Percentiles rank a stretch among this genome's conserved stretches.
Conservation (phyloP, 1,284 basidiomycete species). For the Cutaneotrichosporon arboriforme region DNA sequence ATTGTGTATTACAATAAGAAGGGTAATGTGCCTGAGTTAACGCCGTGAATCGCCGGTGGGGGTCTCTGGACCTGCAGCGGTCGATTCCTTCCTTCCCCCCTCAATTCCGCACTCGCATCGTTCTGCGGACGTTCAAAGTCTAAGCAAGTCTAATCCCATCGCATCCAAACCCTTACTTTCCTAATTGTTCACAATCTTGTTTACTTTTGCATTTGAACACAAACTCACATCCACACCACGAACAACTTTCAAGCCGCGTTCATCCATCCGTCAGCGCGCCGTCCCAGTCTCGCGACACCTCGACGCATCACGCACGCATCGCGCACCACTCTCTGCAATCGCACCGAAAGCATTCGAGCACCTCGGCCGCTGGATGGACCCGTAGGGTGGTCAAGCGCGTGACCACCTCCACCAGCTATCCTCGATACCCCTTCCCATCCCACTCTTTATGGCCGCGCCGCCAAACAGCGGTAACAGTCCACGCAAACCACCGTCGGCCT, state of each 20-base stretch:
- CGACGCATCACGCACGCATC: not conserved
- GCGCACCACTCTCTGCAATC: not conserved
- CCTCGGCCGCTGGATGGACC: not conserved
- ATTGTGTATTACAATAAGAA: too few relatives aligned
- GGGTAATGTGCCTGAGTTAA: too few relatives aligned
- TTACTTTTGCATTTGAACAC: not conserved
- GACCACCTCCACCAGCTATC: constrained; percentile 4
- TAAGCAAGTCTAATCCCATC: too few relatives aligned
- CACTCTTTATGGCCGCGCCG: constrained; percentile 9
- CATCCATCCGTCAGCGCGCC: not conserved
- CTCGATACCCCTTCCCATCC: not conserved
- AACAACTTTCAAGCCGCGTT: not conserved
- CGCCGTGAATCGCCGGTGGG: not conserved
- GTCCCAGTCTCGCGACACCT: not conserved
- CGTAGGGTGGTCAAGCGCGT: constrained; percentile 11
- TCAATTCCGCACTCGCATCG: too few relatives aligned
- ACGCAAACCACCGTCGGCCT: constrained; percentile 38
- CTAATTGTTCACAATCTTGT: not conserved
- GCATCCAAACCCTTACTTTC: too few relatives aligned
- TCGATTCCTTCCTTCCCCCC: not conserved
- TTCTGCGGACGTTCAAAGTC: too few relatives aligned
- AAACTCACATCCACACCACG: not conserved
- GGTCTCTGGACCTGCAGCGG: too few relatives aligned
- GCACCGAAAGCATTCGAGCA: not conserved
- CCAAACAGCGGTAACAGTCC: constrained; percentile 20